Percentiles rank a stretch among this genome's conserved stretches.
These are phyloP conservation scores for Limonium bicolor DNA, from an alignment of 148 eudicot genomes.

Conservation along the genomic window DNA sequence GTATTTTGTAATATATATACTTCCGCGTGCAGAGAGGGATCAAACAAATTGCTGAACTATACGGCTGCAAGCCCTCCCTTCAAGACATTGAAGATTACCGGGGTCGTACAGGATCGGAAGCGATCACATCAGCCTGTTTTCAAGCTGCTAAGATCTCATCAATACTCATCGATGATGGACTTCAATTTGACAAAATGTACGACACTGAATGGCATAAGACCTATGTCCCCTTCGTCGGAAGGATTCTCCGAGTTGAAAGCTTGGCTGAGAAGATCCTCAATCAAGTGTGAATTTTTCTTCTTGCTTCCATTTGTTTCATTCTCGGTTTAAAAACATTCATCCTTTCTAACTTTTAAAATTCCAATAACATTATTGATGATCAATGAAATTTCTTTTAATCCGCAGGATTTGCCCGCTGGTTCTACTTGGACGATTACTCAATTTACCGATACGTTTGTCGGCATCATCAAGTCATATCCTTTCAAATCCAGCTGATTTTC, in stretches of 20 bases:
- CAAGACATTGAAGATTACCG: constrained; percentile 58
- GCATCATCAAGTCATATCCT: constrained; percentile 83
- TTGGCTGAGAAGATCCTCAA: constrained; percentile 71
- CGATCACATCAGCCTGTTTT: constrained; percentile 48
- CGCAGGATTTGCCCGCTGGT: constrained; percentile 20
- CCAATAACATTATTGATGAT: neutral
- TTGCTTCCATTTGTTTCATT: neutral
- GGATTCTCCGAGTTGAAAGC: constrained; percentile 75
- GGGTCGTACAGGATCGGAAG: constrained; percentile 30
- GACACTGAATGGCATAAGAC: constrained; percentile 57
- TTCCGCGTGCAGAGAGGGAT: constrained; percentile 93
- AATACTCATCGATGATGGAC: constrained; percentile 80
- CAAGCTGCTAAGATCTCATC: constrained; percentile 62
- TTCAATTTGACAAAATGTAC: constrained; percentile 47
- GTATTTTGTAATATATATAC: too few species aligned
- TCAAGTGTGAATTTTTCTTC: constrained; percentile 30
- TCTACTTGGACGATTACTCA: constrained; percentile 54
- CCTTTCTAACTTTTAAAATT: neutral
- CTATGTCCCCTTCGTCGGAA: constrained; percentile 59
- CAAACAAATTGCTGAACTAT: constrained; percentile 68
- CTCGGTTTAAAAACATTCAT: neutral
- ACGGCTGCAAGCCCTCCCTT: constrained; percentile 53
- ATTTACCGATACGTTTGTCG: constrained; percentile 44
- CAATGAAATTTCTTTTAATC: neutral
- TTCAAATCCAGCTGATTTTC: too few species aligned